Evolutionary conservation across 2,329 filamentous ascomycete species (phyloP), one percentile per base, ranked within the genome.

Genomic region (Trichoderma sp.): DNA sequence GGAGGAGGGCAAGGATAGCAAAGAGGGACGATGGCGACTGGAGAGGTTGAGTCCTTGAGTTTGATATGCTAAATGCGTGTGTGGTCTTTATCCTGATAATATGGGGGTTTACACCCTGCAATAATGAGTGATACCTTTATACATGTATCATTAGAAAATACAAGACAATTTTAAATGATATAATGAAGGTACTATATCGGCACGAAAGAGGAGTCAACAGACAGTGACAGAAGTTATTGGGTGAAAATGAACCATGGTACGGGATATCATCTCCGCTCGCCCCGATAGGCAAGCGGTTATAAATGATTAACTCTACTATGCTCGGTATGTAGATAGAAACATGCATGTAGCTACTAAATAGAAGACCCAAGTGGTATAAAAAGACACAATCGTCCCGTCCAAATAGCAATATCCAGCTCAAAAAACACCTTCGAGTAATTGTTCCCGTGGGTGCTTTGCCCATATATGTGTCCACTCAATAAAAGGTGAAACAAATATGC

Each of bases 31-130:
- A 67, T 94, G 91, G 92, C 86, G 81, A 76, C 81, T 96, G 74
- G 86, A 93, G 74, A 88, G 92, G 75, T 78, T 94, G 78, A 94
- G 92, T 76, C 92, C 92, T 21, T 94, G 76, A 75, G 21, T 56
- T 21, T 47, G 21, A 21, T 27, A 16, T 19, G 19, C n/a, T n/a
- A n/a, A n/a, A n/a, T n/a, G n/a, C n/a, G 37, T 19, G 37, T 40
- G 14, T 40, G 14, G 19, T 40, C 5, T 43, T 43, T 8, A n/a
- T n/a, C 40, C 10, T n/a, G 7, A 10, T 19, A 3, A 43, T 19
- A 40, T 8, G 8, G 40, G 40, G 40, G 19, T 5, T 35, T 43
- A 3, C 3, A 7, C 16, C 13, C 16, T 43, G 24, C 31, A 43
- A 16, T n/a, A 43, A 43, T 43, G 40, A 43, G 40, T 43, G 40